A percentile compares a stretch with the other conserved stretches of the same genome.
These are phyloP conservation scores for Neurospora cerealis DNA, from an alignment of 495 filamentous ascomycete genomes.

Conservation along the genomic window DNA sequence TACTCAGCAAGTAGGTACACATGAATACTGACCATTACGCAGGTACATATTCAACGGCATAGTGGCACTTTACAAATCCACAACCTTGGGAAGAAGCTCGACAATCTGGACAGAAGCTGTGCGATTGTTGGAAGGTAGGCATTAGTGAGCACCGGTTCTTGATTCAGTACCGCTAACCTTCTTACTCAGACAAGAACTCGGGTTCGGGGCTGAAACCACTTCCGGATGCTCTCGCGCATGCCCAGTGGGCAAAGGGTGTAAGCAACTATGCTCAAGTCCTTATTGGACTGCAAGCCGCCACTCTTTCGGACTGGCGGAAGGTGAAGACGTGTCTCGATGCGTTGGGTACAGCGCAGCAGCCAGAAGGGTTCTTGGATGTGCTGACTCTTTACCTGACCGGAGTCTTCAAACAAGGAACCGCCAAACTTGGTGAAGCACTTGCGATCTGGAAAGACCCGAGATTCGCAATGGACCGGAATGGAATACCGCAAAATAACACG, in stretches of 20 bases:
- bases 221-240: constrained; percentile 32
- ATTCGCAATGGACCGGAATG: constrained; percentile 41
- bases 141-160: neutral
- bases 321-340: constrained; percentile 34
- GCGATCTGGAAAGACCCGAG: constrained; percentile 50
- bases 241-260: constrained; percentile 33
- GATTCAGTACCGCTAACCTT: constrained; percentile 11
- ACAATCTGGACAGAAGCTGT: constrained; percentile 33
- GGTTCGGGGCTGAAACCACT: constrained; percentile 23
- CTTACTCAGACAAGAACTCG: constrained; percentile 19
- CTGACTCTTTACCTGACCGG: constrained; percentile 60
- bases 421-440: constrained; percentile 56
- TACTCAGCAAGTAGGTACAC: neutral
- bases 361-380: constrained; percentile 22
- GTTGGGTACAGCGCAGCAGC: constrained; percentile 21
- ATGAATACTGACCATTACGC: constrained; percentile 30
- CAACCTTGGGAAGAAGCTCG: constrained; percentile 51
- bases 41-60: constrained; percentile 57
- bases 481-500: constrained; percentile 18
- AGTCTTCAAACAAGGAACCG: constrained; percentile 68
- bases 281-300: constrained; percentile 36
- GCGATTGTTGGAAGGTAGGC: constrained; percentile 15
- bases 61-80: constrained; percentile 51
- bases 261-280: constrained; percentile 38
- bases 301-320: constrained; percentile 33